Conservation (phyloP, 2,329 filamentous ascomycete species). For the Dothideomycetidae sp. region DNA sequence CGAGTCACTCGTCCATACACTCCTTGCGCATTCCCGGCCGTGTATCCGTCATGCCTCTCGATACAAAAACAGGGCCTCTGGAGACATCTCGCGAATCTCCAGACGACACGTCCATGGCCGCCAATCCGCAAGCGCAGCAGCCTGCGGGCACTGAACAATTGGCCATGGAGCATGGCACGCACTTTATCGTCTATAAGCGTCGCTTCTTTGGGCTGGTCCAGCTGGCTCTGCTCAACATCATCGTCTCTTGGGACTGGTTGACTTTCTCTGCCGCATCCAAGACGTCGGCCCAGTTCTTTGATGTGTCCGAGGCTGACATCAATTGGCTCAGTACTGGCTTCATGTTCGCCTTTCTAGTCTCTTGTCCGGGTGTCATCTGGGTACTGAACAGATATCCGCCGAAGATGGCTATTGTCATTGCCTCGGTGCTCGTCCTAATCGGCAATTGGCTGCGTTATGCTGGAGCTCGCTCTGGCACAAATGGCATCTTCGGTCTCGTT, state of each 20-base stretch:
- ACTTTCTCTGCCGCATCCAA: constrained; percentile 75
- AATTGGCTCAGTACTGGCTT: constrained; percentile 91
- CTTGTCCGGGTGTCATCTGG: constrained; percentile 58
- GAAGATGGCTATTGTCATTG: constrained; percentile 58
- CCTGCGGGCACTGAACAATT: too few relatives aligned
- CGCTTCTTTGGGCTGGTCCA: constrained; percentile 80
- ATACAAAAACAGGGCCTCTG: neutral
- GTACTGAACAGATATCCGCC: constrained; percentile 64
- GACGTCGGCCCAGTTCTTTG: constrained; percentile 60
- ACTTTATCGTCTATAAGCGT: constrained; percentile 56
- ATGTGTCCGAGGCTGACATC: constrained; percentile 57
- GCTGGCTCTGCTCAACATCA: constrained; percentile 74
- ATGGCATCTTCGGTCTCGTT: constrained; percentile 55
- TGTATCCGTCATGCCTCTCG: constrained; percentile 1
- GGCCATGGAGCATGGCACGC: constrained; percentile 6
- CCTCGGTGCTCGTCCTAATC: constrained; percentile 57
- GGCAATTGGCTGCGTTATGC: constrained; percentile 66
- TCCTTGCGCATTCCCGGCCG: neutral
- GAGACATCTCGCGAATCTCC: neutral
- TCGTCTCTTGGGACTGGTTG: constrained; percentile 96
- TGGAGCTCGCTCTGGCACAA: constrained; percentile 17
- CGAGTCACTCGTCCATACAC: neutral
- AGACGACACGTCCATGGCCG: too few relatives aligned
- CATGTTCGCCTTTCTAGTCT: constrained; percentile 65
- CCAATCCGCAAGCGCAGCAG: too few relatives aligned